phyloP scores from a whole-genome alignment of 257 asterid species.

The Nicotiana knightiana region DNA sequence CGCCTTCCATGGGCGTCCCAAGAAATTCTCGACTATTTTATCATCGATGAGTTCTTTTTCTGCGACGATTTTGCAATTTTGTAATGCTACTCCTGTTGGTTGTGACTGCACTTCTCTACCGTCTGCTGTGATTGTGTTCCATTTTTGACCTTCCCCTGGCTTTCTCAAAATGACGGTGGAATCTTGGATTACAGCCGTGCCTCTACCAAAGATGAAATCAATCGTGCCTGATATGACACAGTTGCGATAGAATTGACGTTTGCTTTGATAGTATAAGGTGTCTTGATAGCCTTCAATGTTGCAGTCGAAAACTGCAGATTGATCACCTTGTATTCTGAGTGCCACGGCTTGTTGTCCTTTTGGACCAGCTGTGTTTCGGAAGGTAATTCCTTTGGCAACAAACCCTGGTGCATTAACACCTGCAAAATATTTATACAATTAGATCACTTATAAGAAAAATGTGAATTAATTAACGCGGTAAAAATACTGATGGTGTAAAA shows the following conservation, averaged over 20 bases:
- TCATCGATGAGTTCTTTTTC: constrained; percentile 24
- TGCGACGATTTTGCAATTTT: constrained; percentile 52
- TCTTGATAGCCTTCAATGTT: constrained; percentile 65
- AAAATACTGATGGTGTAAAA: no score
- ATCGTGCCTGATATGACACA: constrained; percentile 67
- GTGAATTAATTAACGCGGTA: no score
- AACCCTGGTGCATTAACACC: constrained; percentile 41
- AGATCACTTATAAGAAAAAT: neutral
- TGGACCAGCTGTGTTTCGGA: constrained; percentile 61
- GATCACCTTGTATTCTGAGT: constrained; percentile 36
- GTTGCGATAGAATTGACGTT: constrained; percentile 54
- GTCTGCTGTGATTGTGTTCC: constrained; percentile 60
- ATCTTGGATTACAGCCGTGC: constrained; percentile 51
- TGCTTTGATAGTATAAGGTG: constrained; percentile 51
- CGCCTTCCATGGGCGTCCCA: constrained; percentile 62
- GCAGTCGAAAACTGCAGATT: constrained; percentile 54
- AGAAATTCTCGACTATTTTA: constrained; percentile 36
- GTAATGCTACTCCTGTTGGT: constrained; percentile 47
- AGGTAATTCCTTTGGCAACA: constrained; percentile 46
- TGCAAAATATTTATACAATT: neutral
- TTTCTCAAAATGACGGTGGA: constrained; percentile 43
- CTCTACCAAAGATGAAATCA: constrained; percentile 73
- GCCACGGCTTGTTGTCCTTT: constrained; percentile 75
- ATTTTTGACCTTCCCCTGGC: constrained; percentile 26
- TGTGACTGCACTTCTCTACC: constrained; percentile 34